Evolutionary conservation across 352 stramenopile species (phyloP), one percentile per base, ranked within the genome.

Genomic region (Phytophthora sp.): DNA sequence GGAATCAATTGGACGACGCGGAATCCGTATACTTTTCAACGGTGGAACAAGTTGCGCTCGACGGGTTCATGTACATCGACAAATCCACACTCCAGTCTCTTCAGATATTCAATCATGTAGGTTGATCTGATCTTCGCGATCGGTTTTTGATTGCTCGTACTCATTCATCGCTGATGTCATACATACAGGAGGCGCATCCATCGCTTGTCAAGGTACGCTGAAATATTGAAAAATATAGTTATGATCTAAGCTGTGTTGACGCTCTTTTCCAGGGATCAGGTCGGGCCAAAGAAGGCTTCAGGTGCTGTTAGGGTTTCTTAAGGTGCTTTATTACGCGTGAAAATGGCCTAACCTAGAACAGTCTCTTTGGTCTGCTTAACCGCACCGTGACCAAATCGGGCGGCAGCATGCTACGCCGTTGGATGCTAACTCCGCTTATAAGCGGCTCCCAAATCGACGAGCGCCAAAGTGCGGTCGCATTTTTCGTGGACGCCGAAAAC

Each of bases 281-380:
- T n/a, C 74, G 80, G 66, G 76, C 84, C 4, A 96, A 94, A 68
- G 87, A 95, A 82, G 87, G 87, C 5, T 93, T 94, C 50, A 95
- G 87, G 87, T 93, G 42, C 3, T 57, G 18, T 30, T 52, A 15
- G 11, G 18, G 24, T 42, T 36, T 6, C 24, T 15, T 35, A 23
- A 26, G 23, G 2, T 50, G 18, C 9, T 47, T 33, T 38, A 18
- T 27, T n/a, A n/a, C n/a, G n/a, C n/a, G n/a, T 29, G 9, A 66
- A 20, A 42, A 44, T 26, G 6, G 26, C 15, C 41, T 54, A 39
- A 64, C 21, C 41, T 18, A 52, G 9, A 24, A n/a, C 44, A 96
- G 88, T 62, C 49, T 96, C 1, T 91, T 88, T 59, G 84, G 82
- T 7, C 70, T 96, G 20, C 63, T 96, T n/a, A 91, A 96, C 59